Evolutionary conservation across 768 basidiomycete genomes (phyloP), one percentile per base, ranked within the genome.

Genomic region (Cyclocybe aegerita): DNA sequence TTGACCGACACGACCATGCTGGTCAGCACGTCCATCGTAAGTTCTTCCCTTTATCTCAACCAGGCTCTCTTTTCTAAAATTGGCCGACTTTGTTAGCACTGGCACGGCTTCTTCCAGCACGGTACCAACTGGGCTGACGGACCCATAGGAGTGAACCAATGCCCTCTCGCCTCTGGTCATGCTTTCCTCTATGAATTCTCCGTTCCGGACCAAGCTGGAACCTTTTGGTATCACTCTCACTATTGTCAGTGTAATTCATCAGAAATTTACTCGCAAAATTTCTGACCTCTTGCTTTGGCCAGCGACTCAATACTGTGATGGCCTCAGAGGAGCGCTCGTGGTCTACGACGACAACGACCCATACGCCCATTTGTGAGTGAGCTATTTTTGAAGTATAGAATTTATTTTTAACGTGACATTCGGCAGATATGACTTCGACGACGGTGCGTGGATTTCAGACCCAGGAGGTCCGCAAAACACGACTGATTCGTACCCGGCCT

Each of bases 291-390:
- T 30, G 37, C 52, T 23, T 5, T 23, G 23, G 23, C 23, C 59
- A 63, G 69, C 69, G 1, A 70, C 71, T 1, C 80, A 81, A 61
- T 81, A 81, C 48, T 82, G 81, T 43, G 80, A 82, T 46, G 80
- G 80, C 0, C 65, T 81, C 17, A 63, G 80, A 38, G 80, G 79
- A 0, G 66, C 72, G 0, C 32, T 80, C 14, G 68, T 81, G 5
- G 62, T 81, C 10, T 76, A 77, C 36, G 76, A 79, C 32, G 62
- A 56, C 9, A 32, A 53, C n/a, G 74, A 76, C 44, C 73, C 74
- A 2, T 64, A 72, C 35, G 55, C 49, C 4, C 23, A 23, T 5
- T 23, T 23, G 23, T 23, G 23, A 23, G 41, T 10, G 9, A 14
- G 23, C 46, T 40, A 55, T 37, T 9, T 36, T 35, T n/a, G 30